These are phyloP conservation scores for Durusdinium trenchii DNA, from an alignment of 73 alveolate genomes.

Conservation along the genomic window DNA sequence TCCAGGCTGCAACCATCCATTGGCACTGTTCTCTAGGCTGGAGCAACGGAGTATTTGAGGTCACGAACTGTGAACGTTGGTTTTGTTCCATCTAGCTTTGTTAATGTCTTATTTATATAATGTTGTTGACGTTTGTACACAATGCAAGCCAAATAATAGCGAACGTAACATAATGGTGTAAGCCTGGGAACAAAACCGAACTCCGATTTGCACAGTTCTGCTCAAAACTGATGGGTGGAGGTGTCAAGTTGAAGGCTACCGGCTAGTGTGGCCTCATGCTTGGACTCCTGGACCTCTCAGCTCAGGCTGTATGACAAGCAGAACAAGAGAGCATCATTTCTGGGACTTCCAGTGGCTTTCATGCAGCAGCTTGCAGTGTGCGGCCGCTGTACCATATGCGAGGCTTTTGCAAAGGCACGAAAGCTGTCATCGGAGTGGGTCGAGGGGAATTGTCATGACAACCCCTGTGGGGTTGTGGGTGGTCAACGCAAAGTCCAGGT, in stretches of 20 bases:
- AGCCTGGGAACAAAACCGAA: no score
- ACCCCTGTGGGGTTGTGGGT: no score
- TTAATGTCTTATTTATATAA: not conserved
- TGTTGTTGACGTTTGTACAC: no score
- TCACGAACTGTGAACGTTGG: not conserved
- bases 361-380: constrained; percentile 82
- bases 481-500: constrained; percentile 12
- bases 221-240: no score
- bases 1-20: not conserved
- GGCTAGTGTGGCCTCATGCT: no score
- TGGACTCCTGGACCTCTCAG: not conserved
- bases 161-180: no score
- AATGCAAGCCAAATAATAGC: no score
- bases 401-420: constrained; percentile 66
- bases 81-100: not conserved
- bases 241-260: no score
- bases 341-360: constrained; percentile 56
- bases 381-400: constrained; percentile 78
- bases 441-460: no score
- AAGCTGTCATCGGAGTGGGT: not conserved
- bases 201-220: no score
- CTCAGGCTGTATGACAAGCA: constrained; percentile 48
- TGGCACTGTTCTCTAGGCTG: not conserved
- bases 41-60: not conserved
- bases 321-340: constrained; percentile 31